Percentiles rank a stretch among this genome's conserved stretches.
phyloP scores from a whole-genome alignment of 805 yeast genomes.

The Barnettozyma populi region DNA sequence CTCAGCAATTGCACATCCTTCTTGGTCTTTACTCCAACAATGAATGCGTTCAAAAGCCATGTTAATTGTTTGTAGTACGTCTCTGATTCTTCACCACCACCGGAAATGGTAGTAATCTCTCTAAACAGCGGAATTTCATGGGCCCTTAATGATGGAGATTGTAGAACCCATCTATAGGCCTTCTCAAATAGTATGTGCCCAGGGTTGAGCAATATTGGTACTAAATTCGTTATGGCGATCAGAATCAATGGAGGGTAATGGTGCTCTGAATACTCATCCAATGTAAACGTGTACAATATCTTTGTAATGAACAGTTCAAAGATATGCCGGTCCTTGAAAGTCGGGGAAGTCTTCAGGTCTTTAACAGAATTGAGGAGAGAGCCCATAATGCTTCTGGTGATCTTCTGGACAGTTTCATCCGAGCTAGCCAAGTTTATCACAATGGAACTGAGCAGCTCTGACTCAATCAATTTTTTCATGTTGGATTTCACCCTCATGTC shows the following conservation, averaged over 20 bases:
- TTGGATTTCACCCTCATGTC: conserved; percentile 35
- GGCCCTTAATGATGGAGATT: conserved; percentile 32
- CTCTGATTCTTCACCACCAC: conserved; percentile 35
- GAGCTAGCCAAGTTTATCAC: conserved; percentile 41
- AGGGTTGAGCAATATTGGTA: conserved; percentile 60
- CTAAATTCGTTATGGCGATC: conserved; percentile 47
- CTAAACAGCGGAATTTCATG: conserved; percentile 41
- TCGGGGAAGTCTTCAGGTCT: conserved; percentile 28
- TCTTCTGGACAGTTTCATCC: conserved; percentile 24
- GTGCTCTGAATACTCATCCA: conserved; percentile 12
- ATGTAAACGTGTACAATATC: conserved; percentile 29
- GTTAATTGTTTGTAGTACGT: conserved; percentile 50
- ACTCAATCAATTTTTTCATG: conserved; percentile 50
- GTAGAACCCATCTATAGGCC: conserved; percentile 58
- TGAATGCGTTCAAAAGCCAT: conserved; percentile 59
- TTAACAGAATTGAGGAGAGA: conserved; percentile 40
- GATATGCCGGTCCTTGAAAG: conserved; percentile 51
- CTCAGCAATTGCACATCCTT: conserved; percentile 51
- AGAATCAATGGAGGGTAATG: conserved; percentile 46
- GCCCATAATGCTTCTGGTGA: conserved; percentile 40
- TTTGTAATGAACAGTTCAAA: conserved; percentile 48
- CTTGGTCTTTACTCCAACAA: conserved; percentile 39
- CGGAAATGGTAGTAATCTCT: conserved; percentile 25
- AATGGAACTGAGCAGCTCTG: conserved; percentile 47
- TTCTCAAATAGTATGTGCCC: conserved; percentile 71